These are phyloP conservation scores for Pleurotus eryngii DNA, from an alignment of 768 basidiomycete genomes.

Conservation along the genomic window DNA sequence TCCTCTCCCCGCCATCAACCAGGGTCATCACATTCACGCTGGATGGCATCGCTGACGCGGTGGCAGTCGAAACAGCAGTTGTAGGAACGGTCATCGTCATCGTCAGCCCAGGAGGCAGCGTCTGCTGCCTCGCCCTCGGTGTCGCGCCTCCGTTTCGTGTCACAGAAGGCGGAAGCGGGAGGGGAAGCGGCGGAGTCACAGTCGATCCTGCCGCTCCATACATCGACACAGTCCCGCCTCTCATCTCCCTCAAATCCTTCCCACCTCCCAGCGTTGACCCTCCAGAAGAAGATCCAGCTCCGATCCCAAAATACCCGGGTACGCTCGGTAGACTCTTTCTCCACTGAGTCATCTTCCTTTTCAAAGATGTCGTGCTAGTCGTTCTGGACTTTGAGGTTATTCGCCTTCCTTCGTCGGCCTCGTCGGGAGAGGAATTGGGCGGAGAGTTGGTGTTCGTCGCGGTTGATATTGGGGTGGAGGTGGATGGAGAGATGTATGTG, in stretches of 20 bases:
- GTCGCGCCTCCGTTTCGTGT: neutral
- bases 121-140: neutral
- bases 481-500: no score
- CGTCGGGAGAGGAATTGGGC: neutral
- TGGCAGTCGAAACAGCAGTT: neutral
- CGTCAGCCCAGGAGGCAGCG: neutral
- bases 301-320: neutral
- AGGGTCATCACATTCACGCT: neutral
- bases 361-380: neutral
- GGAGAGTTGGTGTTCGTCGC: neutral
- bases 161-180: neutral
- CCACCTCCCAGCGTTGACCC: neutral
- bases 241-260: no score
- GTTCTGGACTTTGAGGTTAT: no score
- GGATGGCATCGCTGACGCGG: neutral
- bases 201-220: no score
- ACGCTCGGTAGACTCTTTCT: slow-evolving; percentile 4
- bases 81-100: neutral
- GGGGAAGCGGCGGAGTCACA: neutral
- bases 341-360: slow-evolving; percentile 5
- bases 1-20: neutral
- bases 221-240: no score
- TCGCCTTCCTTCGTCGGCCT: no score
- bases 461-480: no score
- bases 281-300: neutral